phyloP scores from a whole-genome alignment of 768 basidiomycete genomes.

The Russula virescens region DNA sequence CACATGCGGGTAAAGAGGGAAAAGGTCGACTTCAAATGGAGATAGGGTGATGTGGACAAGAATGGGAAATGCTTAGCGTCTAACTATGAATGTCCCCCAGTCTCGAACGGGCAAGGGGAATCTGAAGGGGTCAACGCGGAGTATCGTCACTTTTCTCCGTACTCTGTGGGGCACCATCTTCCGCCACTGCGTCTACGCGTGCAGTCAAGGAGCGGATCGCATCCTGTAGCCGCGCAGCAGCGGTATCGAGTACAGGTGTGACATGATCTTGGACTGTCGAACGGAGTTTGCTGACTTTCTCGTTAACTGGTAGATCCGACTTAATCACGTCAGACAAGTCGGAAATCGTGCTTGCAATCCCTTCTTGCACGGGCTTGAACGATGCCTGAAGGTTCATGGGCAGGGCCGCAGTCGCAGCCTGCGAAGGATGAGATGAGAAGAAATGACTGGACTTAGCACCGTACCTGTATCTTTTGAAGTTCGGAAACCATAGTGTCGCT shows the following conservation, averaged over 20 bases:
- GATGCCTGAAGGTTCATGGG: conserved; percentile 51
- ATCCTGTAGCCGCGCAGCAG: conserved; percentile 30
- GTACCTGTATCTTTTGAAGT: conserved; percentile 52
- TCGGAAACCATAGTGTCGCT: conserved; percentile 63
- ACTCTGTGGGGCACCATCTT: conserved; percentile 5
- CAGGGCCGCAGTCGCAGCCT: conserved; percentile 49
- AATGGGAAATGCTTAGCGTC: conserved; percentile 1
- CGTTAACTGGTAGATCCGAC: conserved; percentile 52
- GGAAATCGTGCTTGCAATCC: conserved; percentile 45
- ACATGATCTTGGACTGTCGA: conserved; percentile 57
- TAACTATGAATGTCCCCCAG: not conserved
- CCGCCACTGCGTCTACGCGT: conserved; percentile 24
- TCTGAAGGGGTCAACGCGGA: conserved; percentile 15
- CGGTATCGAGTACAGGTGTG: conserved; percentile 51
- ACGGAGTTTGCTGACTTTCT: conserved; percentile 53
- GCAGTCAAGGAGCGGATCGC: conserved; percentile 27
- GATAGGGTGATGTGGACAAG: not conserved
- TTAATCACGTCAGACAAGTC: conserved; percentile 52
- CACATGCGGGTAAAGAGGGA: not conserved
- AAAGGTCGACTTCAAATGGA: not conserved
- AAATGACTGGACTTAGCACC: not conserved
- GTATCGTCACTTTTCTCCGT: conserved; percentile 21
- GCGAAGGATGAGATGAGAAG: conserved; percentile 21
- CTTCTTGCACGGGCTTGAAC: conserved; percentile 52
- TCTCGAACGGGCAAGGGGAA: not conserved